A percentile compares a stretch with the other conserved stretches of the same genome.
Conservation (phyloP, 257 asterid genomes). For the Solanum dulcamara region DNA sequence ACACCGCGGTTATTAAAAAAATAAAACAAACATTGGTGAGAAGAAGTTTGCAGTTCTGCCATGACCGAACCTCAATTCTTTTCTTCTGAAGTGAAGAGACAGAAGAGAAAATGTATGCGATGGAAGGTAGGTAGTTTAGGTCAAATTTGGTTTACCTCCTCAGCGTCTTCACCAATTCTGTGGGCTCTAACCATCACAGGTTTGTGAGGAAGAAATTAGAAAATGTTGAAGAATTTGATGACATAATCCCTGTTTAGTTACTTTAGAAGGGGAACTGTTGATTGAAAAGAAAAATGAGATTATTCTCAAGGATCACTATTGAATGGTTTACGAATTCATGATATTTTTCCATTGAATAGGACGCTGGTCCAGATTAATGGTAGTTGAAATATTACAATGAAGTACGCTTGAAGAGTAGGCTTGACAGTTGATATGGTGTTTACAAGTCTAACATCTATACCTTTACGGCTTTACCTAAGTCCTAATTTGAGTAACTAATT, state of each 20-base stretch:
- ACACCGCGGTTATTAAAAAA: fast-evolving
- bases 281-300: not conserved
- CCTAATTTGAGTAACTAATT: not conserved
- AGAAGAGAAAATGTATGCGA: not conserved
- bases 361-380: not conserved
- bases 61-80: not conserved
- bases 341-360: not conserved
- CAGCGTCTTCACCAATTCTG: not conserved
- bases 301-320: not conserved
- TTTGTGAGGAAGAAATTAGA: not conserved
- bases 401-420: not conserved
- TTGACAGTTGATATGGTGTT: not conserved
- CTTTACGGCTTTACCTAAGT: not conserved
- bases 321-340: not conserved
- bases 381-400: not conserved
- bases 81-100: not conserved
- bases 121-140: not conserved
- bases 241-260: not conserved
- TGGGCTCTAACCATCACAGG: not conserved
- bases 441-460: not conserved
- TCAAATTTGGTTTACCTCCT: not conserved
- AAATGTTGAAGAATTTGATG: not conserved
- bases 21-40: not conserved
- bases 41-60: not conserved
- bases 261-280: not conserved